Conservation (phyloP, 306 rosid genomes). For the Oemleria cerasiformis region DNA sequence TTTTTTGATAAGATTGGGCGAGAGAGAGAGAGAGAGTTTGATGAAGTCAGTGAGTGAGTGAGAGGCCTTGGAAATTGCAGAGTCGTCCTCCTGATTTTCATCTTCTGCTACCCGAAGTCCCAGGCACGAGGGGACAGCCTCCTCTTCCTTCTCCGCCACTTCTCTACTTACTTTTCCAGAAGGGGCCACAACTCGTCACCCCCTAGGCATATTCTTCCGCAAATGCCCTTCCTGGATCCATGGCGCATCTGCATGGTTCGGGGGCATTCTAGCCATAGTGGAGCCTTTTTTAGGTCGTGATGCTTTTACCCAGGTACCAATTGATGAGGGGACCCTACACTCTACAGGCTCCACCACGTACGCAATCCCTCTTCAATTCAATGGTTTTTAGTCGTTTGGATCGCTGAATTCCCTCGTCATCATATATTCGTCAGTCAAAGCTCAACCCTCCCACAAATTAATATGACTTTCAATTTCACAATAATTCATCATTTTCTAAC, state of each 20-base stretch:
- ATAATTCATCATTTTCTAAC: background rate
- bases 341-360: background rate
- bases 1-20: too few relatives aligned
- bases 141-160: background rate
- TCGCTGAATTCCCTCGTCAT: constrained; percentile 4
- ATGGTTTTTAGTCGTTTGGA: background rate
- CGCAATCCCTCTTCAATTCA: background rate
- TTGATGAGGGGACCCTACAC: constrained; percentile 5
- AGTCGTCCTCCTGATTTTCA: constrained; percentile 14
- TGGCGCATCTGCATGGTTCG: background rate
- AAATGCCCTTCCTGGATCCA: background rate
- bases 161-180: background rate
- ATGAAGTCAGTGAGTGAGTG: background rate
- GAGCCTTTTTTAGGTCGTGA: background rate
- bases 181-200: background rate
- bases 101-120: constrained; percentile 26
- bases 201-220: background rate
- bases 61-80: constrained; percentile 30
- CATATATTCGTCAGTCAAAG: background rate
- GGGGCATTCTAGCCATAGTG: background rate
- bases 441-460: background rate
- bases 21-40: background rate
- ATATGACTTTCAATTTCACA: background rate
- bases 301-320: background rate
- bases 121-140: constrained; percentile 4